Conservation (phyloP, 352 stramenopile genomes). For the Phytophthora fragariaefolia region DNA sequence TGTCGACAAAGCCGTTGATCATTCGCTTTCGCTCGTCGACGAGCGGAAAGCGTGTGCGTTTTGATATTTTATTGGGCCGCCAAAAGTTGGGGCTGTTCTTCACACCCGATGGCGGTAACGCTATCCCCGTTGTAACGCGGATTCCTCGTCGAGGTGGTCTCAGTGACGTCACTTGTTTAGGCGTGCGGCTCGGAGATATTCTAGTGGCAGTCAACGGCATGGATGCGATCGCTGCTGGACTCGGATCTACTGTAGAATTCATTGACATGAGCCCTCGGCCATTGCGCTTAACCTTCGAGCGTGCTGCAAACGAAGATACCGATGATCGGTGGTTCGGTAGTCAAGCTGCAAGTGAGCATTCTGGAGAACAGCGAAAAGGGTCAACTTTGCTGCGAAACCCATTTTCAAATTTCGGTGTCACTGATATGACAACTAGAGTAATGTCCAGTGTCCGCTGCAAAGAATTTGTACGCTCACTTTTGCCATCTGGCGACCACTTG, state of each 20-base stretch:
- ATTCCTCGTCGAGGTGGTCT: conserved; percentile 16
- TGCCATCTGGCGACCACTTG: conserved; percentile 10
- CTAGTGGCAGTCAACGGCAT: conserved; percentile 65
- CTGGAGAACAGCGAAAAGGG: conserved; percentile 15
- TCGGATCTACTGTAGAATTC: conserved; percentile 46
- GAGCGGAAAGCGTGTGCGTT: conserved; percentile 31
- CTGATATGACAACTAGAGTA: conserved; percentile 13
- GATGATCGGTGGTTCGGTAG: conserved; percentile 11
- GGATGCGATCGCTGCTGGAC: conserved; percentile 51
- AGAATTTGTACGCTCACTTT: conserved; percentile 21
- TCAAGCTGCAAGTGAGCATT: conserved; percentile 30
- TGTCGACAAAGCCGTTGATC: conserved; percentile 37
- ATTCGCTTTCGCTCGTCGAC: conserved; percentile 53
- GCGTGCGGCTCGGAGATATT: conserved; percentile 50
- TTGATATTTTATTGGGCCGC: conserved; percentile 46
- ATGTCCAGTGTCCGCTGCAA: conserved; percentile 25
- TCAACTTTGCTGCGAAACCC: conserved; percentile 17
- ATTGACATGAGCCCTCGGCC: conserved; percentile 43
- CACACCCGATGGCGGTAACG: conserved; percentile 47
- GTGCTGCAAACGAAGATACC: conserved; percentile 30
- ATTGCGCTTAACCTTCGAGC: conserved; percentile 65
- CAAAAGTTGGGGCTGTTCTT: conserved; percentile 56
- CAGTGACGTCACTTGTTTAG: conserved; percentile 9
- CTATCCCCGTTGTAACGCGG: conserved; percentile 57
- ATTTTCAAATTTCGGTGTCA: conserved; percentile 11